A percentile compares a stretch with the other conserved stretches of the same genome.
Evolutionary conservation across 352 stramenopile genomes (phyloP).

Genomic region (Plasmopara viticola): DNA sequence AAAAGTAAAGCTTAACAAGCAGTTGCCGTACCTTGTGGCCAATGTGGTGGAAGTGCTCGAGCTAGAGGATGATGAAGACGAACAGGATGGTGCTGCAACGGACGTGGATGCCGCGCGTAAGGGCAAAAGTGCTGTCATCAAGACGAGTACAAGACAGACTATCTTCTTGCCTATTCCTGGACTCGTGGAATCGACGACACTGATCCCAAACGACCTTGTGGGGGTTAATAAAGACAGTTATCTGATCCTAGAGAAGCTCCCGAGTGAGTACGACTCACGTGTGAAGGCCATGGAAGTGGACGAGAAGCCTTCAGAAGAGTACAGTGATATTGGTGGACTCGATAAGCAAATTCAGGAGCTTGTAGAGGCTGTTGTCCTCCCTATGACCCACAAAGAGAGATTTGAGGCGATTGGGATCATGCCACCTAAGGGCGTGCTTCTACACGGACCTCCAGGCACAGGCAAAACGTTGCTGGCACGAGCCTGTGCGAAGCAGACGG

Average conservation of each 20-base stretch:
- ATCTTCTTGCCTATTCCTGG: conserved; percentile 98
- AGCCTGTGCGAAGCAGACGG: conserved; percentile 97
- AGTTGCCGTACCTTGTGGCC: conserved; percentile 97
- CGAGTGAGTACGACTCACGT: conserved; percentile 96
- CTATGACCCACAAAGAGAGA: conserved; percentile 97
- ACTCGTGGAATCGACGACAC: conserved; percentile 91
- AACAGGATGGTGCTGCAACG: conserved; percentile 90
- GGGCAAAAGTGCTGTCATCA: conserved; percentile 95
- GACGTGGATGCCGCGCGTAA: conserved; percentile 90
- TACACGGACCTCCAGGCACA: conserved; percentile 95
- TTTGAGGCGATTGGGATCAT: conserved; percentile 96
- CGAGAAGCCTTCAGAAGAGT: conserved; percentile 92
- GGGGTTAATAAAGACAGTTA: conserved; percentile 99
- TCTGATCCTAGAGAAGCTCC: conserved; percentile 98
- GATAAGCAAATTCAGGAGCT: conserved; percentile 99
- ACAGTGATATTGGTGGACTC: conserved; percentile 93
- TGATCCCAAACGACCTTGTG: conserved; percentile 96
- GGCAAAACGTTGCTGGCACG: conserved; percentile 98
- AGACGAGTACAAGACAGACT: conserved; percentile 97
- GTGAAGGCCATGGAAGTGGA: conserved; percentile 98
- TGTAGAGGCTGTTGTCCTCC: conserved; percentile 96
- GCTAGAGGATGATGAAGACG: conserved; percentile 88
- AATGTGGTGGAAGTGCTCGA: conserved; percentile 95
- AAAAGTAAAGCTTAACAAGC: conserved; percentile 99
- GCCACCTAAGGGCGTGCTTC: conserved; percentile 95